Conservation (phyloP, 805 yeast genomes). For the Cyberlindnera euphorbiae region DNA sequence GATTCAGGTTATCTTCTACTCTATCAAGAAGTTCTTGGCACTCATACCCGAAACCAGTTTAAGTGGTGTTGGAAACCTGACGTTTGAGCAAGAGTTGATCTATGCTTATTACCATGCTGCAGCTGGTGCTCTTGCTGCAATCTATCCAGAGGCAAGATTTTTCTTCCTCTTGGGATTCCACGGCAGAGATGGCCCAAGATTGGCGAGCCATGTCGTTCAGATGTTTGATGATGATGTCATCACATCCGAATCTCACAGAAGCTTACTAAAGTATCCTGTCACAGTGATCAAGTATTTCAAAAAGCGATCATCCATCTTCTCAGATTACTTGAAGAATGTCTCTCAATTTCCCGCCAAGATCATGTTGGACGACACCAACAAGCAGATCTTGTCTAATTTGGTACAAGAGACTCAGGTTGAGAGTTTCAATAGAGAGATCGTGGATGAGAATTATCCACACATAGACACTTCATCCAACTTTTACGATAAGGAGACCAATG, state of each 20-base stretch:
- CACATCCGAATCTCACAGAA: slow-evolving; percentile 12
- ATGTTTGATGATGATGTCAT: slow-evolving; percentile 3
- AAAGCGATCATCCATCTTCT: slow-evolving; percentile 19
- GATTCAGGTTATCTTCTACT: slow-evolving; percentile 23
- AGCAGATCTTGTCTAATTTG: slow-evolving; percentile 17
- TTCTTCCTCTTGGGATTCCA: slow-evolving; percentile 31
- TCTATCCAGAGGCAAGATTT: slow-evolving; percentile 33
- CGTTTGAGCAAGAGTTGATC: slow-evolving; percentile 23
- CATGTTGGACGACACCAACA: slow-evolving; percentile 25
- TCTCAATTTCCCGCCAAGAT: slow-evolving; percentile 26
- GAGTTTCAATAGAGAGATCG: slow-evolving; percentile 24
- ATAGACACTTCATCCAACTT: slow-evolving; percentile 21
- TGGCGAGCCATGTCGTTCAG: slow-evolving; percentile 16
- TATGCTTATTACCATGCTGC: slow-evolving; percentile 31
- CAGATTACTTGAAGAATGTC: slow-evolving; percentile 20
- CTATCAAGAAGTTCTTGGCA: slow-evolving; percentile 21
- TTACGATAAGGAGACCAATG: slow-evolving; percentile 19
- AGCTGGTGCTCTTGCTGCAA: slow-evolving; percentile 29
- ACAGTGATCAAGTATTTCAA: slow-evolving; percentile 28
- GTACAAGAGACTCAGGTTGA: slow-evolving; percentile 26
- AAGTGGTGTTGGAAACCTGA: slow-evolving; percentile 1
- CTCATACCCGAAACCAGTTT: slow-evolving; percentile 20
- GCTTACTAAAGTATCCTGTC: slow-evolving; percentile 25
- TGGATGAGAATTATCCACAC: slow-evolving; percentile 21
- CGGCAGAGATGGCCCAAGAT: slow-evolving; percentile 31